Base-by-base conservation (phyloP, 1,284 basidiomycete genomes). In the Wolfiporia cocos region DNA sequence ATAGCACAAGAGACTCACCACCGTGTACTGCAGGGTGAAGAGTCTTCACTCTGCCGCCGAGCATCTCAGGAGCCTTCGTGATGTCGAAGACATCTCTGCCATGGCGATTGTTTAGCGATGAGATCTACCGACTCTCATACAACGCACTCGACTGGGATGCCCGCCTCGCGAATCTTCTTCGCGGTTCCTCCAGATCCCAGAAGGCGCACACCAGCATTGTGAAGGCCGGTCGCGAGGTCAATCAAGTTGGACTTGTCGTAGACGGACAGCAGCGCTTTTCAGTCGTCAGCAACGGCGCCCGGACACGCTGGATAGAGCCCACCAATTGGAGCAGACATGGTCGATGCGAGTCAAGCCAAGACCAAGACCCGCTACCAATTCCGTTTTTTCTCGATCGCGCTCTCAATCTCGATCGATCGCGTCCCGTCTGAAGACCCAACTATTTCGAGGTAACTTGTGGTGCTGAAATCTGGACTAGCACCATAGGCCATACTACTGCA, bases 51-150 rank as follows among this genome's bases (percentile, higher is more conserved):
- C 96, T 78, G 33, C 96, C 96, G 42, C 95, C 94, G 12, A 99
- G 78, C 92, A 99, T 99, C 67, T 99, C 96, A n/a, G 95, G 96
- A 1, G 94, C 94, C 60, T 95, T 95, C 39, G 96, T 99, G 67
- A 99, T 89, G 59, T 93, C 90, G 17, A 93, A 92, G 34, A 99
- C 94, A 78, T 99, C 96, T 52, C 94, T 97, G 52, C 12, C 26
- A 22, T n/a, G 18, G 9, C 18, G 15, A 37, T 20, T n/a, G n/a
- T n/a, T n/a, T n/a, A n/a, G n/a, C n/a, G n/a, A n/a, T n/a, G n/a
- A n/a, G n/a, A n/a, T n/a, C n/a, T n/a, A n/a, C n/a, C n/a, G n/a
- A n/a, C n/a, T 21, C 24, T 26, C n/a, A 12, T 2, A 26, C 43
- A 12, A 74, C 86, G 54, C 58, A 91, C 93, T 92, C 82, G 55